Conservation (phyloP, 176 grass and related monocot species). For the Areca catechu region DNA sequence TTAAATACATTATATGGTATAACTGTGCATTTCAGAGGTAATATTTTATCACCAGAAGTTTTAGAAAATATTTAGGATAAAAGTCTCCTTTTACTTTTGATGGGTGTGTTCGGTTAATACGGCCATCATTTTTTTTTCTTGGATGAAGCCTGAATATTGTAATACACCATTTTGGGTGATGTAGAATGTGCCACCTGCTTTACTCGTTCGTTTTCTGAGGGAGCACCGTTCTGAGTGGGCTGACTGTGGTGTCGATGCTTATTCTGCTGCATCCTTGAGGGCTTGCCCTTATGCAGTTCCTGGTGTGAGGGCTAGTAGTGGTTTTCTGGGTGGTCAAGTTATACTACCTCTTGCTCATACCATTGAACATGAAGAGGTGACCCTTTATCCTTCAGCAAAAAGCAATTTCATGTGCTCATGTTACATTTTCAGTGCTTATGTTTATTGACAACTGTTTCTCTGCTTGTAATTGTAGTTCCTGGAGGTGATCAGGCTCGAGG, state of each 20-base stretch:
- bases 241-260: constrained; percentile 81
- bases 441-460: no score
- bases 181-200: constrained; percentile 84
- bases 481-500: constrained; percentile 90
- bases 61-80: no score
- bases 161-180: constrained; percentile 12
- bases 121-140: not conserved
- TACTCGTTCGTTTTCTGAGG: constrained; percentile 79
- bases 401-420: no score
- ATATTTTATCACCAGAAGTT: no score
- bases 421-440: no score
- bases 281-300: constrained; percentile 71
- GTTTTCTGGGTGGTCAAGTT: constrained; percentile 75
- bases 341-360: constrained; percentile 93
- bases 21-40: no score
- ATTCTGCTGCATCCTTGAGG: constrained; percentile 68
- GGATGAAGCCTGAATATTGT: not conserved
- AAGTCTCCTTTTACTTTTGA: no score
- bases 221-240: constrained; percentile 95
- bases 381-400: not conserved
- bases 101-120: no score
- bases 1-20: no score
- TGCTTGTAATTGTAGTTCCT: constrained; percentile 43
- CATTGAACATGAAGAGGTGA: constrained; percentile 92
- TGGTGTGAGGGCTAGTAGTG: constrained; percentile 38